phyloP scores from a whole-genome alignment of 371 early-diverging fungal genomes.

The Syncephalastrum contaminatum region DNA sequence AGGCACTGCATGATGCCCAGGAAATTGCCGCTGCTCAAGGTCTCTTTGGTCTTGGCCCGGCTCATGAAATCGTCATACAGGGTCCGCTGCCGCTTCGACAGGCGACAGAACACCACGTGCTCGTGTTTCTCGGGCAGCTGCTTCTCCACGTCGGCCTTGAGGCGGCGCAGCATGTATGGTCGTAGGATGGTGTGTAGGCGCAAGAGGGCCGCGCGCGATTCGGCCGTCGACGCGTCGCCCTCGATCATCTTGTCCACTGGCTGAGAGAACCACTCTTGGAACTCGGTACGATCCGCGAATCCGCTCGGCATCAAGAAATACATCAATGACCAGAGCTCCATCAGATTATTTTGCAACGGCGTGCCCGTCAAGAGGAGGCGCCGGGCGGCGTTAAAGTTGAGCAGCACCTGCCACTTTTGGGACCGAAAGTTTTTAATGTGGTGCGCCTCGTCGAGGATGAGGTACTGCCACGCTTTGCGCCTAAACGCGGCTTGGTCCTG shows the following conservation, averaged over 20 bases:
- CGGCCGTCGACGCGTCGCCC: constrained; percentile 56
- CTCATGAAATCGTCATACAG: constrained; percentile 89
- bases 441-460: constrained; percentile 95
- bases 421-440: constrained; percentile 94
- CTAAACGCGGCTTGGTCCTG: constrained; percentile 78
- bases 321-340: constrained; percentile 93
- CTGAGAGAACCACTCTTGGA: constrained; percentile 89
- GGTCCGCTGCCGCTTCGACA: constrained; percentile 82
- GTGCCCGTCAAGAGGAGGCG: constrained; percentile 94
- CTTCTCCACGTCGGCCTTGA: constrained; percentile 85
- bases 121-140: constrained; percentile 86
- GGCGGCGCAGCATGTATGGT: constrained; percentile 87
- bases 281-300: constrained; percentile 81
- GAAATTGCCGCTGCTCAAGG: constrained; percentile 73
- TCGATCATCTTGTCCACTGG: constrained; percentile 82
- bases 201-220: constrained; percentile 60
- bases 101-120: constrained; percentile 74
- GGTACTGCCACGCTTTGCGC: constrained; percentile 82
- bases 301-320: constrained; percentile 93
- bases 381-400: constrained; percentile 76
- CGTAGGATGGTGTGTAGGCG: constrained; percentile 77
- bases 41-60: constrained; percentile 77
- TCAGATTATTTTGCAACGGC: constrained; percentile 93
- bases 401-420: constrained; percentile 90
- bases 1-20: constrained; percentile 87